Base-by-base conservation (phyloP, 305 asterid genomes). In the Solanum chacoense region DNA sequence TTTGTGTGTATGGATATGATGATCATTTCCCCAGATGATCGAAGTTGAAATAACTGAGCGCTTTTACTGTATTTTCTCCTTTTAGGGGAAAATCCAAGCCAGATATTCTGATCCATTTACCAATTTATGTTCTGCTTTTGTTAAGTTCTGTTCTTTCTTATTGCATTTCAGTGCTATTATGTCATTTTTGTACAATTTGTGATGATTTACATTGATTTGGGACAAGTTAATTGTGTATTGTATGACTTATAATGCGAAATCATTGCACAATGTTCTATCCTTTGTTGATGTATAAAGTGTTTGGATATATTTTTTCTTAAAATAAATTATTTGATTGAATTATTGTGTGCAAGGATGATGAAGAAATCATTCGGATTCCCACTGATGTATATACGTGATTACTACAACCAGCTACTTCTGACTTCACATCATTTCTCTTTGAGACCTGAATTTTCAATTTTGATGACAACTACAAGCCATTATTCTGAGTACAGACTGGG, bases 341-440 rank as follows among this genome's bases (percentile, higher is more conserved):
- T 26, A 42, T 87, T 29, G 13, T 72, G 18, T 73, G 83, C 0
- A 32, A 93, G 94, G 32, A 88, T 95, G 96, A 95, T 42, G 98
- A 93, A 87, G 11, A 92, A 95, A 91, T 90, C 94, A 89, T 88
- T 84, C 94, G 98, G 95, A 95, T 95, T 95, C 96, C 96, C 95
- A 91, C 75, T 94, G 98, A 94, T 87, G 76, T 85, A 11, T 38
- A 63, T 87, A 90, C 22, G 71, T 92, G 94, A 93, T 92, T 83
- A 86, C 32, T 72, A 55, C 42, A 80, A 92, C 92, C 95, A 93
- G 96, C 93, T 93, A 93, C 94, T 93, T 91, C 96, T 92, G 97
- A 95, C 95, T 86, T 86, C 55, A 69, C 78, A 38, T 92, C 88
- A 50, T 12, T 69, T 26, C 32, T 69, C 72, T 65, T 63, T 63